These are phyloP conservation scores for Elymus sibiricus DNA, from an alignment of 176 grass and related monocot species.

Conservation along the genomic window DNA sequence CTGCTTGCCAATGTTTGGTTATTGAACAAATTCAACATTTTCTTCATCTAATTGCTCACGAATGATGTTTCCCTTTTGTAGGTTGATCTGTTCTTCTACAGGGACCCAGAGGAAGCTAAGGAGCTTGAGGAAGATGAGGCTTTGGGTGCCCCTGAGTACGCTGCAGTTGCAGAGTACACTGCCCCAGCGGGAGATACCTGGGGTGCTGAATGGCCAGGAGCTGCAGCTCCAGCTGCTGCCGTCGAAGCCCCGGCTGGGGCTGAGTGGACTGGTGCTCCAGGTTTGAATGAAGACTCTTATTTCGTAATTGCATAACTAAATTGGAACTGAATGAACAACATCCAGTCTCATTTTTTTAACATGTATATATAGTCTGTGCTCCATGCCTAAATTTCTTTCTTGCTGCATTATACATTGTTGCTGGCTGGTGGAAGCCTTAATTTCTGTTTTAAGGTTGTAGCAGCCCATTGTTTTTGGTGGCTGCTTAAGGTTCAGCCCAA, in stretches of 20 bases:
- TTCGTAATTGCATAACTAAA: neutral
- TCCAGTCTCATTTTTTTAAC: neutral
- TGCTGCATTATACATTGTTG: neutral
- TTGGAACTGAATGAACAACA: neutral
- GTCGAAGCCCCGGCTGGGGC: conserved; percentile 27
- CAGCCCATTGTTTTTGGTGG: neutral
- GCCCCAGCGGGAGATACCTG: conserved; percentile 30
- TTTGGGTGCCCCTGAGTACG: conserved; percentile 47
- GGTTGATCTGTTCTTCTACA: conserved; percentile 96
- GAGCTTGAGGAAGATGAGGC: conserved; percentile 78
- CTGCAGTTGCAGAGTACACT: conserved; percentile 36
- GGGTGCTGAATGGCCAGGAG: conserved; percentile 38
- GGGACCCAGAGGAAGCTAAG: conserved; percentile 92
- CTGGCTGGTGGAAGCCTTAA: neutral
- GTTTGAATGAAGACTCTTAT: conserved; percentile 17
- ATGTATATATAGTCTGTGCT: too few species aligned
- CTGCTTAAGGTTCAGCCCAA: neutral
- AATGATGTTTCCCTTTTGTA: conserved; percentile 23
- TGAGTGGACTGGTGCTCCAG: conserved; percentile 47
- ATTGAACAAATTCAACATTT: neutral
- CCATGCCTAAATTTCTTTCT: neutral
- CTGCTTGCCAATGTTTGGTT: neutral
- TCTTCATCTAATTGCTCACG: neutral
- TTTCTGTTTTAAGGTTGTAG: neutral
- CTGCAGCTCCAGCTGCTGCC: conserved; percentile 38